These are phyloP conservation scores for Graphiopsis chlorocephala DNA, from an alignment of 2,329 filamentous ascomycete species.

Conservation along the genomic window DNA sequence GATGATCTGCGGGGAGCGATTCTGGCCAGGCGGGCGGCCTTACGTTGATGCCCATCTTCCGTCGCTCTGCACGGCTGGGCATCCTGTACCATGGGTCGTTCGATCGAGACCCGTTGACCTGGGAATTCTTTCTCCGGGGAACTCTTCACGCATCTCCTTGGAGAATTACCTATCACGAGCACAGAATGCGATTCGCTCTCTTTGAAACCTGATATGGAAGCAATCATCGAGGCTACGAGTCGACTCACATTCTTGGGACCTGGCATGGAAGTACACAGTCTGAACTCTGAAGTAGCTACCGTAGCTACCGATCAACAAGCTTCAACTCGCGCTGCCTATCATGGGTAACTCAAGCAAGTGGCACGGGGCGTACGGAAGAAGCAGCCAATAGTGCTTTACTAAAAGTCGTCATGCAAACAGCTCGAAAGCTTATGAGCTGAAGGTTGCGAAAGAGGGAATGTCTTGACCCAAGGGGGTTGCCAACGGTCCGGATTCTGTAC, in stretches of 20 bases:
- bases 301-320: background rate
- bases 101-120: background rate
- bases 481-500: background rate
- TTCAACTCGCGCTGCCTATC: background rate
- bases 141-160: background rate
- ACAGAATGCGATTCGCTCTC: background rate
- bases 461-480: background rate
- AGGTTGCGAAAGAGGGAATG: background rate
- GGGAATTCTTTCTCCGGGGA: background rate
- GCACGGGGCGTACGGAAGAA: background rate
- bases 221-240: background rate
- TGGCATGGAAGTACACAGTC: background rate
- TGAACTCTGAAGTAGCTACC: background rate
- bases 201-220: background rate
- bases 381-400: background rate
- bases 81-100: background rate
- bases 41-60: background rate
- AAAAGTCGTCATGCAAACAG: background rate
- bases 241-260: background rate
- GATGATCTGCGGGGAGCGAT: background rate
- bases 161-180: background rate
- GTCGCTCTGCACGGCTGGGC: background rate
- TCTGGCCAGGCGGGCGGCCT: background rate
- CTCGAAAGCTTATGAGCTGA: background rate
- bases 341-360: background rate